Evolutionary conservation across 2,329 filamentous ascomycete genomes (phyloP), one percentile per base, ranked within the genome.

Genomic region (Paraconiothyrium brasiliense): DNA sequence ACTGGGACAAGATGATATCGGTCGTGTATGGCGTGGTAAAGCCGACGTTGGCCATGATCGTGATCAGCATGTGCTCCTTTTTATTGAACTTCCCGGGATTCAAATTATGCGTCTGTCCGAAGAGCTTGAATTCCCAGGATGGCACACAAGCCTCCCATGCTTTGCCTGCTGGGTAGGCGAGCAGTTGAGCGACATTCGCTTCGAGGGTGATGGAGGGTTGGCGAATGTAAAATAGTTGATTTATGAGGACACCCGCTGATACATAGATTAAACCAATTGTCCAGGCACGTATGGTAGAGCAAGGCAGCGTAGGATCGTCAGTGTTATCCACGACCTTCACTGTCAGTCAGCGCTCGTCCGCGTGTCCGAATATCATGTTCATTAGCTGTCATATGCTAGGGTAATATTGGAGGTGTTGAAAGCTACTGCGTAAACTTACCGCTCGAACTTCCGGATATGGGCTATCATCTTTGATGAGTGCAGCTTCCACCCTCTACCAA

Each of bases 1-100:
- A 80, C 71, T 86, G 84, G 2, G 80, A 81, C 82, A 82, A 85
- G 50, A 84, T 79, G 51, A 85, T 82, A 62, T 82, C 81, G 69
- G 82, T 76, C 0, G 84, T 84, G 66, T 85, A 85, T 0, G 84
- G 84, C 14, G 79, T 70, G 27, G 78, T 78, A 67, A 78, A 81
- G 13, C 83, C 82, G 13, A 85, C 61, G 14, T 54, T 62, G 4
- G 62, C 58, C 58, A 60, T 60, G 43, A 56, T 60, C 11, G 58
- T 55, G 76, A 47, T 60, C 14, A 61, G 54, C 59, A 65, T 65
- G 27, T 65, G 63, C 44, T 65, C 61, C 32, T 66, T 67, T 41
- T 65, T 60, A 46, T 56, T 63, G 47, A 67, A 67, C 13, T 35
- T 44, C 13, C 62, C 59, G 2, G 60, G 64, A 34, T 67, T 67